Base-by-base conservation (phyloP, 345 rosid species). In the Arabidopsis thaliana region DNA sequence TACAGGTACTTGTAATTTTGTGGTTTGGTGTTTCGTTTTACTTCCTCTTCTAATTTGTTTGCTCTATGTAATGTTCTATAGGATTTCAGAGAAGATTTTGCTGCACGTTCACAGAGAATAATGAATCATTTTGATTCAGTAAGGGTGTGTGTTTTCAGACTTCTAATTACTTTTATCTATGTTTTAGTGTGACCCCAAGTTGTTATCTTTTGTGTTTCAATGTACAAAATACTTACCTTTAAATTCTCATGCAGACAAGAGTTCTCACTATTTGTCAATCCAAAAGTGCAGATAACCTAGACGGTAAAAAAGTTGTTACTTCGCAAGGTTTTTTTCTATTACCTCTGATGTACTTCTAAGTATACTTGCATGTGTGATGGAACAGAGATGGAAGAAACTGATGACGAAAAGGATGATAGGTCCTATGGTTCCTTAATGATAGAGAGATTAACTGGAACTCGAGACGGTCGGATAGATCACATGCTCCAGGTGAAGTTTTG, bases 381-480 rank as follows among this genome's bases (percentile, higher is more conserved):
- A 78, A 78, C 85, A 87, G 96, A 78, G 4, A 81, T 50, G 28
- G 84, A 45, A 58, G 90, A 88, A 71, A 75, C 71, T 20, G 71
- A 28, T 61, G 81, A 83, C 56, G 85, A 82, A 59, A 81, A 80
- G 49, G 80, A 89, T 65, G 96, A 75, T 76, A 84, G 73, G 73
- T 84, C 93, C 1, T 90, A 95, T 77, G 99, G 99, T 58, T 83
- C 93, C 36, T 33, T 88, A 42, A 92, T 95, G 98, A 89, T 95
- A 73, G 87, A 87, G 84, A 87, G 87, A 74, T 73, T 95, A 69
- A 89, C 91, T 32, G 91, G 97, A 78, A 84, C 83, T 82, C 87
- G 67, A 77, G 91, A 84, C 33, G 98, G 99, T 56, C 86, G 97
- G 24, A 87, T 92, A 49, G 98, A 95, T 84, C 90, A 95, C 78